Evolutionary conservation across 805 yeast genomes (phyloP), one percentile per base, ranked within the genome.

Genomic region (Yamadazyma takamatsuzukensis): DNA sequence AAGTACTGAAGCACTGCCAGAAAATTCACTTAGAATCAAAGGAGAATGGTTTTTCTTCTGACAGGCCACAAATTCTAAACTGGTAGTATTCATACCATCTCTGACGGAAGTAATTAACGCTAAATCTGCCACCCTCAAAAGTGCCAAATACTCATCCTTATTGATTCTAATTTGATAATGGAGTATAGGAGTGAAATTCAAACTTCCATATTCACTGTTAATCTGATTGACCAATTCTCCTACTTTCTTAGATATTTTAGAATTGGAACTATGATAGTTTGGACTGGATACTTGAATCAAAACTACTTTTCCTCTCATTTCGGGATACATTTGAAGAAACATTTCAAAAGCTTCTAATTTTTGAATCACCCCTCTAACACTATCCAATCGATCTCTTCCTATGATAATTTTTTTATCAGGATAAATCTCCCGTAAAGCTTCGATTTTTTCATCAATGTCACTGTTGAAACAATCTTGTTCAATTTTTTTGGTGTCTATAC

Each of bases 1-100:
- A 34, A 83, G 56, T 2, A 82, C 82, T 2, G 83, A 64, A 0
- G 87, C 76, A 3, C 94, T 80, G 27, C 98, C 99, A 35, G 95
- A 83, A 53, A 93, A 93, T 62, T 93, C 99, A 15, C 96, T 84
- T 27, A 93, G 63, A 23, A 93, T 78, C 50, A 94, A 70, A 0
- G 97, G 96, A 3, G 83, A 74, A 41, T 70, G 66, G 40, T 79
- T 74, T 40, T 75, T 64, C 49, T 85, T 80, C 57, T 86, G 95
- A 46, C 96, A 85, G 27, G 89, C 78, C 27, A 89, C 93, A 56
- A 78, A 93, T 58, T 93, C 98, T 38, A 90, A 64, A 1, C 96
- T 86, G 2, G 97, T 93, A 4, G 97, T 87, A 61, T 88, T 90
- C 83, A 90, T 88, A 36, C 97, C 97, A 56, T 93, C 98, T 54